These are phyloP conservation scores for Eucalyptus camaldulensis DNA, from an alignment of 345 rosid genomes.

Conservation along the genomic window DNA sequence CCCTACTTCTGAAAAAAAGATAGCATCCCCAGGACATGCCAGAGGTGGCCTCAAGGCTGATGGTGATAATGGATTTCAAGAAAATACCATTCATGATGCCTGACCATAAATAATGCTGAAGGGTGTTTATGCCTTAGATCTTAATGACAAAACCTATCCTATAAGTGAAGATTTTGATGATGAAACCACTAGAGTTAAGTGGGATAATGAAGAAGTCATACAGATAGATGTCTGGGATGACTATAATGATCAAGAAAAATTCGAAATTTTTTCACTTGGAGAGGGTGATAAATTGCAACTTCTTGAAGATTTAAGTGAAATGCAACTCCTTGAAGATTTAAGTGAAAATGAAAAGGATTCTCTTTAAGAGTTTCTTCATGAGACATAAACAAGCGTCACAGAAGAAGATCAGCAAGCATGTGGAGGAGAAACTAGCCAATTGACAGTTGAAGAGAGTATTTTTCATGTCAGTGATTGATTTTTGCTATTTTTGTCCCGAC, in stretches of 20 bases:
- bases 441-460: not conserved
- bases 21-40: not conserved
- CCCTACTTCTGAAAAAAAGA: not conserved
- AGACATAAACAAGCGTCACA: not conserved
- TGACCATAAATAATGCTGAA: not conserved
- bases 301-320: not conserved
- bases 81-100: not conserved
- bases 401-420: not conserved
- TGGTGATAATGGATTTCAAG: not conserved
- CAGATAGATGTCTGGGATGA: not conserved
- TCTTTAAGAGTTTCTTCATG: not conserved
- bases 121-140: not conserved
- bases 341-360: not conserved
- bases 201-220: not conserved
- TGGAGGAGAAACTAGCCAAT: not conserved
- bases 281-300: not conserved
- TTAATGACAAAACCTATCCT: not conserved
- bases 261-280: not conserved
- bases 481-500: not conserved
- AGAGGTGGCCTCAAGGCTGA: not conserved
- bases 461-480: not conserved
- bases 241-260: not conserved
- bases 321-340: not conserved
- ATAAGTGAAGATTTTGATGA: not conserved
- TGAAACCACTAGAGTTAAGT: not conserved